Evolutionary conservation across 2,329 filamentous ascomycete species (phyloP), one percentile per base, ranked within the genome.

Genomic region (Nemania sp.): DNA sequence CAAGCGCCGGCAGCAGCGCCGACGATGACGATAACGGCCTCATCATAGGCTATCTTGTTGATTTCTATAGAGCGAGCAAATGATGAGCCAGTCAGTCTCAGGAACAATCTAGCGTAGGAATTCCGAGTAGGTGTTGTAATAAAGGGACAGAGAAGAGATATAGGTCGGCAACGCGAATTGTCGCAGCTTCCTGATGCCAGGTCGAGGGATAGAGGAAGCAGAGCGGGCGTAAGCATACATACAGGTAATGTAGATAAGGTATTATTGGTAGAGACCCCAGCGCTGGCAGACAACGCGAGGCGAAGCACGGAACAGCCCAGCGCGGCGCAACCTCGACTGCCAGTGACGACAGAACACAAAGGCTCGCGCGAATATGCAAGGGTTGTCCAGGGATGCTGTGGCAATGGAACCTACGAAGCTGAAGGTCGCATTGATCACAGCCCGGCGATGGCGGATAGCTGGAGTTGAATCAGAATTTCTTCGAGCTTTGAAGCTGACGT

Each of bases 1-100:
- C 28, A 11, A 78, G 71, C 70, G 72, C 77, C 69, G 77, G 72
- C 20, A 77, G 67, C 53, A 74, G 76, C 77, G 75, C 73, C 60
- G 72, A 64, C 49, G 73, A 70, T 68, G 68, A 70, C 68, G 68
- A 72, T 59, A n/a, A n/a, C n/a, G 76, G 64, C 56, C 76, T 72
- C 80, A 83, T 83, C 6, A 52, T 71, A 41, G 12, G 17, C 11
- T 24, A 33, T 44, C 44, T 44, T 34, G 44, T n/a, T 49, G 20
- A 39, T 11, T 45, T 36, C 42, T 36, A 24, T 6, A 11, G 5
- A 23, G 23, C 24, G 39, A 6, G 47, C 30, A 36, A 39, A 17
- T 9, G 6, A 15, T 2, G 11, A 15, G 34, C 23, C 6, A n/a
- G 40, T 57, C n/a, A 57, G 54, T 24, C 39, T 23, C n/a, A n/a